A percentile compares a stretch with the other conserved stretches of the same genome.
phyloP scores from a whole-genome alignment of 768 basidiomycete genomes.

The Leccinum incarnatum region DNA sequence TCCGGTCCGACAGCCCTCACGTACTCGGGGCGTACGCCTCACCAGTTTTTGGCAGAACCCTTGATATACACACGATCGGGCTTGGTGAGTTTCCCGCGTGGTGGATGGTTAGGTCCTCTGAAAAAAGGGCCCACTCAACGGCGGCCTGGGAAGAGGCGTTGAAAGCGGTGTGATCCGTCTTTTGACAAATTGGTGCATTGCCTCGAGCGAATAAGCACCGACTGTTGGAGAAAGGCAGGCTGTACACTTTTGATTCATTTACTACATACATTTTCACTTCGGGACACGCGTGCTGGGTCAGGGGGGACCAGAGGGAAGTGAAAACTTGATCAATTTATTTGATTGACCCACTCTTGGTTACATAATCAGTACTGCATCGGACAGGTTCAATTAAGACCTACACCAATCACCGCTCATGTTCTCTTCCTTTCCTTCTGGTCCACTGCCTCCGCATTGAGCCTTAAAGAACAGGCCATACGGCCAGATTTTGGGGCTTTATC shows the following conservation, averaged over 20 bases:
- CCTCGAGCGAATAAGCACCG: not conserved
- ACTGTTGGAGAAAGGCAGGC: not conserved
- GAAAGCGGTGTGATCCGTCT: not conserved
- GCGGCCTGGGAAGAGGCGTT: not conserved
- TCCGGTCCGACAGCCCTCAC: not conserved
- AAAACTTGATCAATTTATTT: not conserved
- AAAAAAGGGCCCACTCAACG: not conserved
- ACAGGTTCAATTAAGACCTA: slow-evolving; percentile 20
- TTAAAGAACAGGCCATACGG: slow-evolving; percentile 29
- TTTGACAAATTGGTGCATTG: slow-evolving; percentile 4
- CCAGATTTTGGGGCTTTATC: slow-evolving; percentile 16
- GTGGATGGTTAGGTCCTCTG: not conserved
- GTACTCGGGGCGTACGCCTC: not conserved
- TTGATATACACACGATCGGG: slow-evolving; percentile 3
- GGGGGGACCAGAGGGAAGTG: slow-evolving; percentile 18
- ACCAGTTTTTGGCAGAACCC: not conserved
- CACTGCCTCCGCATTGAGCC: slow-evolving; percentile 26
- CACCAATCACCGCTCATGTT: slow-evolving; percentile 22
- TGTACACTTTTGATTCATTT: slow-evolving; percentile 6
- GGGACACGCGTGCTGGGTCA: slow-evolving; percentile 12
- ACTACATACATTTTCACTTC: not conserved
- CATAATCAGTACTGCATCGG: slow-evolving; percentile 23
- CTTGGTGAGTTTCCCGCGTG: not conserved
- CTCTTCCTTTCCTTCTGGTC: slow-evolving; percentile 15
- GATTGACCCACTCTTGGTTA: slow-evolving; percentile 19